Percentiles rank a stretch among this genome's conserved stretches.
These are phyloP conservation scores for Dendrobium officinale DNA, from an alignment of 106 monocot genomes.

Conservation along the genomic window DNA sequence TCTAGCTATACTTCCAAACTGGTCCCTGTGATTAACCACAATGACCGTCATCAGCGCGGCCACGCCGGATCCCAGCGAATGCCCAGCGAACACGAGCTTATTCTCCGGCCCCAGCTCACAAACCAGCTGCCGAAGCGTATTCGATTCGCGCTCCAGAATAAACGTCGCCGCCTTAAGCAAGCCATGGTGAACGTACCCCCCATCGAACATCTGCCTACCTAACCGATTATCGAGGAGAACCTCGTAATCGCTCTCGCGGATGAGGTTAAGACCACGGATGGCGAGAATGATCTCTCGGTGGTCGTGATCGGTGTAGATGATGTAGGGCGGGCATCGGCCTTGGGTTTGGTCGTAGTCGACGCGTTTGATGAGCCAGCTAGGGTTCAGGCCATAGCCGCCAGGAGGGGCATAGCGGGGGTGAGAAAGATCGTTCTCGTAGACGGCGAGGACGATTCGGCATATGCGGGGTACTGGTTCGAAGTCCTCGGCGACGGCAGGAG, in stretches of 20 bases:
- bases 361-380: constrained; percentile 20
- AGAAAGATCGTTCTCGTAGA: constrained; percentile 51
- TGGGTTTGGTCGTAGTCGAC: constrained; percentile 29
- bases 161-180: constrained; percentile 39
- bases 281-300: constrained; percentile 53
- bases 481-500: constrained; percentile 29
- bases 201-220: constrained; percentile 44
- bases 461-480: constrained; percentile 47
- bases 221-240: constrained; percentile 54
- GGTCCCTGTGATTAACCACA: constrained; percentile 34
- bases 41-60: constrained; percentile 42
- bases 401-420: constrained; percentile 27
- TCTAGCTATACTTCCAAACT: constrained; percentile 38
- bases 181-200: constrained; percentile 61
- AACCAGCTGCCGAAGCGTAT: constrained; percentile 5
- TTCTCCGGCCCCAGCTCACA: constrained; percentile 4
- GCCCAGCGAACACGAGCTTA: constrained; percentile 45
- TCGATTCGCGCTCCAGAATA: constrained; percentile 22
- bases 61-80: constrained; percentile 51
- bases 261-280: constrained; percentile 52
- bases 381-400: constrained; percentile 29
- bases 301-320: constrained; percentile 36
- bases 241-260: constrained; percentile 45
- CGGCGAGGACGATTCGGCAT: constrained; percentile 58
- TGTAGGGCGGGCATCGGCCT: constrained; percentile 41